Conservation (phyloP, 2,329 filamentous ascomycete genomes). For the Aureobasidium sp. region DNA sequence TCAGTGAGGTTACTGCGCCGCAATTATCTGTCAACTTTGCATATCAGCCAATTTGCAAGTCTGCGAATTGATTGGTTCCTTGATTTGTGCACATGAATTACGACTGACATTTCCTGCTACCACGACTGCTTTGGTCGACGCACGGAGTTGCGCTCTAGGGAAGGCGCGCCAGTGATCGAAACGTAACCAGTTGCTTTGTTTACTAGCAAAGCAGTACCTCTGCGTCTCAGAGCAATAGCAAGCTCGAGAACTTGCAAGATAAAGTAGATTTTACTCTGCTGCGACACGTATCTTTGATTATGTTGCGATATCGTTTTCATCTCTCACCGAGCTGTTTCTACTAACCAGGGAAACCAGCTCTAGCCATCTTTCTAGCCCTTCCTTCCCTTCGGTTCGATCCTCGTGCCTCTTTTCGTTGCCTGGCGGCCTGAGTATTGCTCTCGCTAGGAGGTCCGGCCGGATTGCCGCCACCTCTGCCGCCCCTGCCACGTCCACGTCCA, state of each 20-base stretch:
- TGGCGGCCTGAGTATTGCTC: slow-evolving; percentile 63
- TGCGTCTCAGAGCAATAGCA: no score
- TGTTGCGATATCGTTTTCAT: neutral
- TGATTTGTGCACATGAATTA: no score
- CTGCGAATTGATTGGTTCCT: no score
- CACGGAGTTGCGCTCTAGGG: neutral
- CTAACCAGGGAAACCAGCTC: slow-evolving; percentile 45
- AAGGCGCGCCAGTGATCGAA: neutral
- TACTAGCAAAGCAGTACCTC: neutral
- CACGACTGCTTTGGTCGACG: no score
- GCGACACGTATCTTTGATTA: no score
- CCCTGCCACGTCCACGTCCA: slow-evolving; percentile 32
- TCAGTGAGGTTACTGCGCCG: no score
- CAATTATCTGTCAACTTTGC: no score
- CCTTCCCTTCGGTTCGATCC: slow-evolving; percentile 81
- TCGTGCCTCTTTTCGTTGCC: slow-evolving; percentile 71
- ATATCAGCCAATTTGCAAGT: no score
- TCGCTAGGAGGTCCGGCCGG: slow-evolving; percentile 61
- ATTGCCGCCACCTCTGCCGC: slow-evolving; percentile 46
- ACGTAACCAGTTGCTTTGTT: neutral
- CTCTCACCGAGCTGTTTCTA: neutral
- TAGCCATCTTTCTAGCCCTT: slow-evolving; percentile 55
- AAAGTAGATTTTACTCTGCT: no score
- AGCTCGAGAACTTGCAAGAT: no score
- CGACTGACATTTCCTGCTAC: no score